phyloP scores from a whole-genome alignment of 257 asterid species.

The Rauvolfia tetraphylla region DNA sequence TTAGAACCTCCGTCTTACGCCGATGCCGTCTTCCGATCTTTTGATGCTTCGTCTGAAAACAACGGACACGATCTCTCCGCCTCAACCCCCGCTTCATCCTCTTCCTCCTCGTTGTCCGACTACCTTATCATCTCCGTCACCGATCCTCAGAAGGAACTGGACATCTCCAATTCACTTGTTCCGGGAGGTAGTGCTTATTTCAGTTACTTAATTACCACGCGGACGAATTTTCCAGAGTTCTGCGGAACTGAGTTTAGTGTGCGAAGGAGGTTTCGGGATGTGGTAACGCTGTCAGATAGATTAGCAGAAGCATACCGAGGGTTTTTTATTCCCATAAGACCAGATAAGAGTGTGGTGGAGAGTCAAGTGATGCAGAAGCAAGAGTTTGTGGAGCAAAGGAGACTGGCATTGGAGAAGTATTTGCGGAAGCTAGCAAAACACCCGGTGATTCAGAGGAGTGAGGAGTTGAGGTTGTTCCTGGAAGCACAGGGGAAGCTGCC shows the following conservation, averaged over 20 bases:
- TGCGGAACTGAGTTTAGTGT: slow-evolving; percentile 69
- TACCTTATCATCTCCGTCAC: slow-evolving; percentile 62
- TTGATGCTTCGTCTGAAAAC: slow-evolving; percentile 49
- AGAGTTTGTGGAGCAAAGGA: slow-evolving; percentile 88
- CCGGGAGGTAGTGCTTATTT: slow-evolving; percentile 55
- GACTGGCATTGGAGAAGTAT: slow-evolving; percentile 82
- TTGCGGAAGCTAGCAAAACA: slow-evolving; percentile 64
- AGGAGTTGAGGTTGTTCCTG: slow-evolving; percentile 70
- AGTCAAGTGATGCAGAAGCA: slow-evolving; percentile 87
- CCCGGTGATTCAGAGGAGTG: slow-evolving; percentile 63
- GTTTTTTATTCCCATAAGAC: slow-evolving; percentile 74
- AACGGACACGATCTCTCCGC: slow-evolving; percentile 48
- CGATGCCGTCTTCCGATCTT: slow-evolving; percentile 86
- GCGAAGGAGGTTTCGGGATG: slow-evolving; percentile 87
- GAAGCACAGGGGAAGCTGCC: slow-evolving; percentile 48
- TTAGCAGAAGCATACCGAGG: slow-evolving; percentile 75
- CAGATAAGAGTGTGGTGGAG: slow-evolving; percentile 95
- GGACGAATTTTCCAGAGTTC: slow-evolving; percentile 62
- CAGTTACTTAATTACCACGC: slow-evolving; percentile 76
- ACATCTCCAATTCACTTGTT: slow-evolving; percentile 60
- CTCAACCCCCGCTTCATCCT: slow-evolving; percentile 25
- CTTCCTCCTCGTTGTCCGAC: slow-evolving; percentile 35
- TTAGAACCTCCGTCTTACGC: slow-evolving; percentile 99
- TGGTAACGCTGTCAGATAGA: slow-evolving; percentile 72
- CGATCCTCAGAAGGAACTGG: slow-evolving; percentile 84